phyloP scores from a whole-genome alignment of 257 asterid species.

The Ligustrum vulgare region DNA sequence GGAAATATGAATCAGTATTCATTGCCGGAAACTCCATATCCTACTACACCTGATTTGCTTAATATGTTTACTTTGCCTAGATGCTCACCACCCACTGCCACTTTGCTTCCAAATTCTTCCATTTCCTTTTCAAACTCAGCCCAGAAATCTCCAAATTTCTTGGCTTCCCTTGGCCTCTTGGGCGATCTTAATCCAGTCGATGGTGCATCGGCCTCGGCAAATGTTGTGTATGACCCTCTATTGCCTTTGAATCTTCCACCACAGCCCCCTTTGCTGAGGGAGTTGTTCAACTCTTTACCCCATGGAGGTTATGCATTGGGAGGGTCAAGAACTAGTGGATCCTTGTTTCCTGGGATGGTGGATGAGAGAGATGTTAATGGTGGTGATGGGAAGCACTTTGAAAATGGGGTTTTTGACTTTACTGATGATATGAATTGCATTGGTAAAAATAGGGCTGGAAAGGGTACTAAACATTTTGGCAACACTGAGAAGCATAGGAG shows the following conservation, averaged over 20 bases:
- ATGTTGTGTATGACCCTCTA: constrained; percentile 60
- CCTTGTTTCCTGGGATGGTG: constrained; percentile 50
- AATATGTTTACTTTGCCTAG: constrained; percentile 68
- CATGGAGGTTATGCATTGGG: constrained; percentile 44
- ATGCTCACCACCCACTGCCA: constrained; percentile 37
- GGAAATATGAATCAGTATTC: constrained; percentile 27
- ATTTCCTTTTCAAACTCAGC: constrained; percentile 35
- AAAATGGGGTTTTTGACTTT: constrained; percentile 65
- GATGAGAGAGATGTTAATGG: constrained; percentile 58
- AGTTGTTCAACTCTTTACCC: constrained; percentile 70
- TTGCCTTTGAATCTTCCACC: constrained; percentile 73
- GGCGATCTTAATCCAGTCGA: constrained; percentile 47
- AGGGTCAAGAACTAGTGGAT: constrained; percentile 34
- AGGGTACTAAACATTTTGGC: constrained; percentile 59
- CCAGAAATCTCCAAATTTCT: constrained; percentile 43
- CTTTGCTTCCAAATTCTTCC: constrained; percentile 50
- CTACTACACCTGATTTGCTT: constrained; percentile 57
- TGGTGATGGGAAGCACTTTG: constrained; percentile 46
- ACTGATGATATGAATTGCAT: constrained; percentile 54
- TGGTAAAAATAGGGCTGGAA: constrained; percentile 53
- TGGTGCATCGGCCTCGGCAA: constrained; percentile 27
- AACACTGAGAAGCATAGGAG: constrained; percentile 79
- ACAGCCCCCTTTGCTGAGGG: constrained; percentile 78
- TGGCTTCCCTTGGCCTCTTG: constrained; percentile 65
- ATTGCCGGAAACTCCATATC: constrained; percentile 31